Conservation (phyloP, 2,329 filamentous ascomycete genomes). For the Purpureocillium takamizusanense region DNA sequence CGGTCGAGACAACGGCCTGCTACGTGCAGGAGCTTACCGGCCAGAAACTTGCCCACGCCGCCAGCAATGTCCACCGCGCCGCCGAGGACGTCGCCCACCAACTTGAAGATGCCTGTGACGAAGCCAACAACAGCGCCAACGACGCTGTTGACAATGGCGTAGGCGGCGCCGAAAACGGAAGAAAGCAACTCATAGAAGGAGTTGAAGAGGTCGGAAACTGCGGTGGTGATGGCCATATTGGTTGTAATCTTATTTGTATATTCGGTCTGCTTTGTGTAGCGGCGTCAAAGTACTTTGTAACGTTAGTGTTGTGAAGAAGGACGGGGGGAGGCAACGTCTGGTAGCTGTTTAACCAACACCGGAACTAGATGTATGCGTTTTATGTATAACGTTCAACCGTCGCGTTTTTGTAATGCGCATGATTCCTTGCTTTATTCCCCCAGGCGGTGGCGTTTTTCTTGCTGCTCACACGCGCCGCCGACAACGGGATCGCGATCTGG, state of each 20-base stretch:
- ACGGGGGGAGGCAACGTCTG: no score
- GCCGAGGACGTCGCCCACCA: constrained; percentile 23
- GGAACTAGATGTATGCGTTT: no score
- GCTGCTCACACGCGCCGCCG: neutral
- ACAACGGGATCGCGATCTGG: neutral
- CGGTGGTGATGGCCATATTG: constrained; percentile 25
- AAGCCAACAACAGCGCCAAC: constrained; percentile 24
- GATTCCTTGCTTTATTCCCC: neutral
- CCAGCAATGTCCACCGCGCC: constrained; percentile 27
- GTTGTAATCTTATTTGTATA: neutral
- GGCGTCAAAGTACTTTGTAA: no score
- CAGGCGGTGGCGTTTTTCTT: neutral
- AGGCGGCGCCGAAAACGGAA: constrained; percentile 25
- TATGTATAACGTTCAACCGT: no score
- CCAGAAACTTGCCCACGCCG: constrained; percentile 28
- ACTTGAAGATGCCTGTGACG: constrained; percentile 25
- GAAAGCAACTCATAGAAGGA: constrained; percentile 32
- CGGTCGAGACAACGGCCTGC: no score
- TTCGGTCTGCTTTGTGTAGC: no score
- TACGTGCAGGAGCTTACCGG: constrained; percentile 14
- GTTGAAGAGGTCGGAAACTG: constrained; percentile 27
- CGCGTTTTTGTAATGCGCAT: no score
- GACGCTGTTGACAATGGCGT: constrained; percentile 22
- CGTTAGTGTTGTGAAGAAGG: no score
- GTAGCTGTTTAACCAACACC: no score